Evolutionary conservation across 148 eudicot species (phyloP), one percentile per base, ranked within the genome.

Genomic region (Linanthus parryae): DNA sequence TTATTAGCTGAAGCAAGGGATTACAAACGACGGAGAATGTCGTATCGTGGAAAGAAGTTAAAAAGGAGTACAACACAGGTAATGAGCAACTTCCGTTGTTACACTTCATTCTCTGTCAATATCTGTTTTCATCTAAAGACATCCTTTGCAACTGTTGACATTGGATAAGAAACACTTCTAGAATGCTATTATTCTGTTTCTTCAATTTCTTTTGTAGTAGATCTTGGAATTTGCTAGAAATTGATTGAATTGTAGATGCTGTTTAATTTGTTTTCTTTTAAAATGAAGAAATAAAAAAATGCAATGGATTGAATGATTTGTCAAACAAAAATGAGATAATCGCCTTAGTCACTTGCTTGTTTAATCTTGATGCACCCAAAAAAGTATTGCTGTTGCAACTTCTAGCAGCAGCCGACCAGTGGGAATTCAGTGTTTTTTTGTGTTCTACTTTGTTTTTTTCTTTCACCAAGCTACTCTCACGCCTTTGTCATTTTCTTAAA

Each of bases 1-100:
- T 67, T 88, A 51, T 59, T 94, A 60, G 99, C 99, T 54, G 99
- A 94, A 77, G 95, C 88, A 72, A 84, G 99, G 84, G 99, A 94
- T 71, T 94, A 94, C 66, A 94, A 88, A 65, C 90, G 99, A 21
- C 75, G 95, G 36, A 80, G 99, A 71, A 80, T 78, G 85, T 88
- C 99, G 27, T 94, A 88, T 70, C 99, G 99, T 55, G 99, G 99
- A 33, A 94, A 94, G 73, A 94, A 84, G 68, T 52, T 66, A 54
- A 92, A 88, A 73, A 77, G 99, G 58, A 59, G 80, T 37, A 42
- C 75, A 48, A 79, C 85, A 59, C 88, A 88, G 96, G 99, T 88
- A 62, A 50, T 36, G 8, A 43, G 46, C 50, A 25, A 52, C 37
- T 38, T 17, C 36, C 13, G 7, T 36, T 40, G 1, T 29, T 18